Evolutionary conservation across 768 basidiomycete genomes (phyloP), one percentile per base, ranked within the genome.

Genomic region (Tulasnella sp.): DNA sequence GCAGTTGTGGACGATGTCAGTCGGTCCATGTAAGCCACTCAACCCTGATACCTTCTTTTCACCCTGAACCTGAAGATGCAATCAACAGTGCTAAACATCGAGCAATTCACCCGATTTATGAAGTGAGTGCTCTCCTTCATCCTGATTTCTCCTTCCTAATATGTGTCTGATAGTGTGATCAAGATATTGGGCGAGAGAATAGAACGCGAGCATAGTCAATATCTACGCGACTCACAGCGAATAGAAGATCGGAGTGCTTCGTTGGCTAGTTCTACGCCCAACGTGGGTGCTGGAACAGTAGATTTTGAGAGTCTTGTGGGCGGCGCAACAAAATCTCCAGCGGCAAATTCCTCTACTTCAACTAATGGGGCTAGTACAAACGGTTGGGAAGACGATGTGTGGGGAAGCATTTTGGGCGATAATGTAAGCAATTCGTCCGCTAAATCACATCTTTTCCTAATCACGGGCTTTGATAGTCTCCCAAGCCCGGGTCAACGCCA

Each of bases 1-100:
- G 7, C 89, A 93, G 63, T 67, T 92, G 24, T 99, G 95, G 95
- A 72, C 83, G 3, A 96, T 99, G 91, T 91, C 86, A 3, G 93
- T 98, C 70, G 92, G 90, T 22, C 92, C 92, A 48, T 63, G 88
- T 89, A 61, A 60, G 83, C 73, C 3, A 4, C 48, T 43, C 28
- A 45, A 44, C 32, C 31, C 52, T 32, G 43, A 35, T 31, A 16
- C 3, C 27, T 48, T 10, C 27, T 6, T 16, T 3, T 42, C 27
- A 35, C 13, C 28, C 56, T 1, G 60, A 57, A 1, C 55, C 24
- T 37, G 10, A 45, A 65, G n/a, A n/a, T n/a, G n/a, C n/a, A n/a
- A n/a, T n/a, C n/a, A n/a, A n/a, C n/a, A n/a, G 63, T 71, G 1
- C 62, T 71, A 32, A 67, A 65, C 54, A 65, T 65, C 12, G 65